phyloP scores from a whole-genome alignment of 2,329 filamentous ascomycete genomes.

The Bipolaris oryzae region DNA sequence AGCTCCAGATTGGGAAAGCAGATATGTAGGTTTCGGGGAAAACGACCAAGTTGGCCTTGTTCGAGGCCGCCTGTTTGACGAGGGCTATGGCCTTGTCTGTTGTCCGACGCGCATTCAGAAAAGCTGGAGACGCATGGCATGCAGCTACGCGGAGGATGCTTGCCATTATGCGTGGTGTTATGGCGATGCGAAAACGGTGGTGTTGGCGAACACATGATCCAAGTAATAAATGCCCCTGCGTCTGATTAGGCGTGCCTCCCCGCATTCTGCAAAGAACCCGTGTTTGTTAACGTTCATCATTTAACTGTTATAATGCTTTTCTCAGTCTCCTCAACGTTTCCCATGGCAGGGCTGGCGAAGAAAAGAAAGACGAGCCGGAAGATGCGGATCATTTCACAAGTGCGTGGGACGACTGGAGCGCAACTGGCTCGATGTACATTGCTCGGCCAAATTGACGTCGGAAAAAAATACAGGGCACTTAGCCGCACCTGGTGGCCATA shows the following conservation, averaged over 20 bases:
- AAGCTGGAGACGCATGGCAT: slow-evolving; percentile 50
- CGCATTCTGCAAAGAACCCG: neutral
- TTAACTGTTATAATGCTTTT: neutral
- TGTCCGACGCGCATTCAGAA: slow-evolving; percentile 55
- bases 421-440: neutral
- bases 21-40: slow-evolving; percentile 62
- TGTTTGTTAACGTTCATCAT: neutral
- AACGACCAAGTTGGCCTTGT: slow-evolving; percentile 57
- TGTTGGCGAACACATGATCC: neutral
- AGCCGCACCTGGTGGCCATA: neutral
- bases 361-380: neutral
- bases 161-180: slow-evolving; percentile 10
- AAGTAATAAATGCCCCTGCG: slow-evolving; percentile 1
- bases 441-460: neutral
- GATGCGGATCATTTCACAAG: neutral
- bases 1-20: slow-evolving; percentile 61
- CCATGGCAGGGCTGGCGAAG: neutral
- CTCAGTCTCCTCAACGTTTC: neutral
- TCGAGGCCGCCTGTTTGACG: slow-evolving; percentile 53
- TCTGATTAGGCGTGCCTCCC: neutral
- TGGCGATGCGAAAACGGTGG: neutral
- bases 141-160: slow-evolving; percentile 31
- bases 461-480: neutral
- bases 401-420: neutral
- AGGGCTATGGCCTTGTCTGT: slow-evolving; percentile 55